These are phyloP conservation scores for Closterium sp. DNA, from an alignment of 139 green algal genomes.

Conservation along the genomic window DNA sequence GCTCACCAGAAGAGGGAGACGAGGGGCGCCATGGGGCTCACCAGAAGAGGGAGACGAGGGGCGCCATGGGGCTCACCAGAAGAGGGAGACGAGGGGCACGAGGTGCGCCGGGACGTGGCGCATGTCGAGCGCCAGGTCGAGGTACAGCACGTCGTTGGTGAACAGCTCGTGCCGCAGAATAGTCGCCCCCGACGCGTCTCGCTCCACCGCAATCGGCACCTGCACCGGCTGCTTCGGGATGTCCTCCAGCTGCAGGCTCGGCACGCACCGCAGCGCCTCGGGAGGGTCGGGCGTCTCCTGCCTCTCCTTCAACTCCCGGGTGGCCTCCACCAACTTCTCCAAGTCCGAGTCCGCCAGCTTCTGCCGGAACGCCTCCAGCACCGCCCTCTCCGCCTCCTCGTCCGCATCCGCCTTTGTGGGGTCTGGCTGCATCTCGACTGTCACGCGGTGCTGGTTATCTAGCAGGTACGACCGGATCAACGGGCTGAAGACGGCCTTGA, in stretches of 20 bases:
- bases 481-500: conserved; percentile 87
- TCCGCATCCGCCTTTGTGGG: conserved; percentile 50
- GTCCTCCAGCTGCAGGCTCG: conserved; percentile 76
- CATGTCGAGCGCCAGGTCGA: conserved; percentile 75
- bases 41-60: not conserved
- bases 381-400: conserved; percentile 72
- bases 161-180: conserved; percentile 94
- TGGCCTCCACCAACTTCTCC: conserved; percentile 65
- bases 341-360: conserved; percentile 66
- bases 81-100: conserved; percentile 94
- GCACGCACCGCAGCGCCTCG: conserved; percentile 74
- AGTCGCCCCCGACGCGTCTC: conserved; percentile 60
- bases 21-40: not conserved
- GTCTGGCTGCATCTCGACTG: conserved; percentile 71
- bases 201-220: conserved; percentile 70
- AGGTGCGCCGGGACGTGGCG: conserved; percentile 71
- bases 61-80: conserved; percentile 71
- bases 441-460: conserved; percentile 86
- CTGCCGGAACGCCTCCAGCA: conserved; percentile 56
- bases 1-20: conserved; percentile 1
- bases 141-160: conserved; percentile 97
- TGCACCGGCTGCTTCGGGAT: conserved; percentile 78
- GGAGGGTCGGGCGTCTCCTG: conserved; percentile 94
- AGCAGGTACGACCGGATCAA: conserved; percentile 88
- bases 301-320: conserved; percentile 77